Base-by-base conservation (phyloP, 1,284 basidiomycete genomes). In the Apiotrichum akiyoshidainum region DNA sequence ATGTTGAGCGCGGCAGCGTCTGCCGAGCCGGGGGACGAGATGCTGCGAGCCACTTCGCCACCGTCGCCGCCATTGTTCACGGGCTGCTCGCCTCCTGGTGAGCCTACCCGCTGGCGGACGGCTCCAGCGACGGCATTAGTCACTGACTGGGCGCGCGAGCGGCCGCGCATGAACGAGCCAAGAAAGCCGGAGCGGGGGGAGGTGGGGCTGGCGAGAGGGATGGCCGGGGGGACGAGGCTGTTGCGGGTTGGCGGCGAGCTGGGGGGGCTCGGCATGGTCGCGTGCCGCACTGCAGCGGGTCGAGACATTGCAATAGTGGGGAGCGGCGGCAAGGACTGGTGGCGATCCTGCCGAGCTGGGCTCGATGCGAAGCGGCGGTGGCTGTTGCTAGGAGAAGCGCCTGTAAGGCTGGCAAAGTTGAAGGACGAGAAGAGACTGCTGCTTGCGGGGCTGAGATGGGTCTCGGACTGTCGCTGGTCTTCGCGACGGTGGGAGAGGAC, bases 131-230 rank as follows among this genome's bases (percentile, higher is more conserved):
- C 58, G 8, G 54, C 63, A 53, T 64, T 65, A 11, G 68, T 74
- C 35, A 76, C 55, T 13, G 73, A 75, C 11, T 68, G 68, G 7
- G 76, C 72, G 34, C 77, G 61, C 0, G 68, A 62, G 44, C 77
- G 56, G 9, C 67, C 70, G n/a, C 77, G 65, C 66, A 77, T 76
- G 51, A 78, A 77, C 41, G 62, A 68, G 44, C 72, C 71, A 10
- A 78, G 48, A 52, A 78, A 78, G n/a, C 68, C 68, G 19, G 66
- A 68, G 37, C 77, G 56, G 2, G 75, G 77, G 0, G 74, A 76
- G 3, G 72, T 70, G 6, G 75, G 73, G 33, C 51, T 45, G 6
- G 51, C 31, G 7, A 34, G 13, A 21, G 51, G 12, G 11, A 7
- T 16, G 5, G 21, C 37, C 26, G 26, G 16, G 21, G 14, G n/a